Conservation (phyloP, 768 basidiomycete species). For the Mycena leptocephala region DNA sequence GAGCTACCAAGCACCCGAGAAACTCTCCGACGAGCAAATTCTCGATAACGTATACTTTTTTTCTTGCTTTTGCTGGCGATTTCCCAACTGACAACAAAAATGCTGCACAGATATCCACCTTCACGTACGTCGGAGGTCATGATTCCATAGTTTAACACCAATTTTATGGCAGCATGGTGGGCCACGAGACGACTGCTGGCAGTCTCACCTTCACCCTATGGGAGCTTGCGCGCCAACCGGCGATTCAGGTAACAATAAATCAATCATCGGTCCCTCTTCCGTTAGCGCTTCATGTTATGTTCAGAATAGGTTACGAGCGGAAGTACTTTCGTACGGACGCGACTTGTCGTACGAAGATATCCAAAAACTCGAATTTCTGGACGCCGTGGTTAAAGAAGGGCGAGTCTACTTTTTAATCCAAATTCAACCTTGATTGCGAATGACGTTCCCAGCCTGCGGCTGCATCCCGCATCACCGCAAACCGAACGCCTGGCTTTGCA, state of each 20-base stretch:
- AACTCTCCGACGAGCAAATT: conserved; percentile 40
- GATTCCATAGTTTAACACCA: not conserved
- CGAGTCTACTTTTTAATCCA: conserved; percentile 32
- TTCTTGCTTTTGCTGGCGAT: not conserved
- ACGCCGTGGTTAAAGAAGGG: conserved; percentile 62
- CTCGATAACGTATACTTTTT: conserved; percentile 43
- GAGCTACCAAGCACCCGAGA: conserved; percentile 9
- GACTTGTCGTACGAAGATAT: conserved; percentile 55
- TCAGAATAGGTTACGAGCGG: conserved; percentile 55
- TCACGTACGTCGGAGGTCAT: conserved; percentile 29
- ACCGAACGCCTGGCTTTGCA: conserved; percentile 57
- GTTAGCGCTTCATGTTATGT: not conserved
- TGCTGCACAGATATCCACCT: conserved; percentile 35
- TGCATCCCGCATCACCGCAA: conserved; percentile 58
- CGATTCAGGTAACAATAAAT: conserved; percentile 43
- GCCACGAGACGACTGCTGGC: conserved; percentile 60
- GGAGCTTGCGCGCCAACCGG: conserved; percentile 56
- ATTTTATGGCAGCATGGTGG: conserved; percentile 50
- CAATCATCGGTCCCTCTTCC: too few relatives aligned
- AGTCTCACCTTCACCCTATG: conserved; percentile 56
- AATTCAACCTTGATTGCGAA: not conserved
- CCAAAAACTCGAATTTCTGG: conserved; percentile 56
- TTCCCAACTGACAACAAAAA: not conserved
- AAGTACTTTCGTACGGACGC: conserved; percentile 49
- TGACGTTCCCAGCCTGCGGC: conserved; percentile 49